phyloP scores from a whole-genome alignment of 345 rosid species.

The Camelina hispida region DNA sequence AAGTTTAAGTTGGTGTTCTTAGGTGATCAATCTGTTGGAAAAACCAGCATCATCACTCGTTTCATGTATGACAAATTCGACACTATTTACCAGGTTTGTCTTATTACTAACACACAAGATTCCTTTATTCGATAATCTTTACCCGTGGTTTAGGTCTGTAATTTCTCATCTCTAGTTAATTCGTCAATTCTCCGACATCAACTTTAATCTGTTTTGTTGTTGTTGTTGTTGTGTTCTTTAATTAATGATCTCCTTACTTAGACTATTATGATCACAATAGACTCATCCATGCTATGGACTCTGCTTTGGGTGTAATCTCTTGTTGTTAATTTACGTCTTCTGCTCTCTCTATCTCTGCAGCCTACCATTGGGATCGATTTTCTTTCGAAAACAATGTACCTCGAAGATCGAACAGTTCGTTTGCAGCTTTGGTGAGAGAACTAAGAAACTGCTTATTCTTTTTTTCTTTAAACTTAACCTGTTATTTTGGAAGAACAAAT shows the following conservation, averaged over 20 bases:
- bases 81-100: conserved; percentile 73
- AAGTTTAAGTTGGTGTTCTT: conserved; percentile 81
- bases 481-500: neutral
- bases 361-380: conserved; percentile 96
- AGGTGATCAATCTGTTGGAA: conserved; percentile 89
- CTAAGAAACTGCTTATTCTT: neutral
- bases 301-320: neutral
- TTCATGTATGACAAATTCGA: conserved; percentile 95
- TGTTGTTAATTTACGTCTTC: conserved; percentile 3
- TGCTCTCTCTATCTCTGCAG: conserved; percentile 42
- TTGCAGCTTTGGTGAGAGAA: conserved; percentile 80
- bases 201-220: neutral
- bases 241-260: neutral
- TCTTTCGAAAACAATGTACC: conserved; percentile 92
- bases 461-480: neutral
- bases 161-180: neutral
- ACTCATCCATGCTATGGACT: conserved; percentile 1
- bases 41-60: conserved; percentile 92
- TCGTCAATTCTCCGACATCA: neutral
- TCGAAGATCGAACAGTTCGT: conserved; percentile 92
- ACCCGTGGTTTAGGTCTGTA: neutral
- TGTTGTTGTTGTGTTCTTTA: neutral
- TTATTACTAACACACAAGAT: neutral
- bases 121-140: neutral
- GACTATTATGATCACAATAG: neutral